These are phyloP conservation scores for Hevea brasiliensis DNA, from an alignment of 345 rosid species.

Conservation along the genomic window DNA sequence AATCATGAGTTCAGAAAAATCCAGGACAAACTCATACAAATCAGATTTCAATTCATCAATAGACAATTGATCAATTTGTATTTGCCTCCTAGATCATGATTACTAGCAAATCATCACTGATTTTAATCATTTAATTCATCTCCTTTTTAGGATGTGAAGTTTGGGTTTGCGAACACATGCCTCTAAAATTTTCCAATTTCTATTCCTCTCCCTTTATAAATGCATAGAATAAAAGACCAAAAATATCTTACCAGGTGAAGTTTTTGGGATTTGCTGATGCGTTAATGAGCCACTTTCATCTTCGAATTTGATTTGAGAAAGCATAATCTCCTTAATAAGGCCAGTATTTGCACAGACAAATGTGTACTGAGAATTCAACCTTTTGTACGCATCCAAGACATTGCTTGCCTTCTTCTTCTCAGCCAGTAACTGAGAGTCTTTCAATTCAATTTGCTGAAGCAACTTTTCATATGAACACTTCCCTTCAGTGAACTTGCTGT, in stretches of 20 bases:
- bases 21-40: neutral
- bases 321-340: slow-evolving; percentile 46
- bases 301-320: slow-evolving; percentile 29
- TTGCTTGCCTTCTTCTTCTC: slow-evolving; percentile 50
- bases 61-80: too few relatives aligned
- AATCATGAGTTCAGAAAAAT: neutral
- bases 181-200: neutral
- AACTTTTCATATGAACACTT: slow-evolving; percentile 39
- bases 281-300: slow-evolving; percentile 37
- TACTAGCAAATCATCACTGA: slow-evolving; percentile 4
- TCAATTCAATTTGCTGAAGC: slow-evolving; percentile 42
- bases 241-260: slow-evolving; percentile 44
- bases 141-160: neutral
- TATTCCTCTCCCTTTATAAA: neutral
- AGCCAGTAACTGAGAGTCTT: slow-evolving; percentile 38
- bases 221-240: neutral
- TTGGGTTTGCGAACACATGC: neutral
- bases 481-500: slow-evolving; percentile 27
- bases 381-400: slow-evolving; percentile 47
- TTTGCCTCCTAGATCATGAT: neutral
- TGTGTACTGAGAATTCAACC: slow-evolving; percentile 61
- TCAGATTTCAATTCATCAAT: too few relatives aligned
- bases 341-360: slow-evolving; percentile 52
- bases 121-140: slow-evolving; percentile 1
- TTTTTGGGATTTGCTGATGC: slow-evolving; percentile 31